Conservation (phyloP, 2,329 filamentous ascomycete genomes). For the Niveomyces coronatus region DNA sequence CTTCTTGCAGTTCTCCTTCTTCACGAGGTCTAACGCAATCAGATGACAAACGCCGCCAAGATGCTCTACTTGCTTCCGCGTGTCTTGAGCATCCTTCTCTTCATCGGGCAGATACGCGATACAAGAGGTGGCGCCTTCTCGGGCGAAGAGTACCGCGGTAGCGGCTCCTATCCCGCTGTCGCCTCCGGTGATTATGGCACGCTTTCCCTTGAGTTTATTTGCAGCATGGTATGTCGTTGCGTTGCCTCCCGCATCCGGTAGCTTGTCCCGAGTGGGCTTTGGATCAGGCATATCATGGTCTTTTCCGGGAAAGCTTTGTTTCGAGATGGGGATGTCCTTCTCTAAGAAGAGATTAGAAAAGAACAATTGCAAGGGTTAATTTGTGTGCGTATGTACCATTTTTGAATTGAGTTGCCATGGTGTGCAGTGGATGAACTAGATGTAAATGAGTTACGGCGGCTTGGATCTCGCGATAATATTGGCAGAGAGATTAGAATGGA, state of each 20-base stretch:
- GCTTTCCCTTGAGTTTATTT: constrained; percentile 65
- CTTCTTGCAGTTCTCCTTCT: constrained; percentile 57
- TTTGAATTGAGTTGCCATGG: constrained; percentile 14
- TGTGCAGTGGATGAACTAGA: too few relatives aligned
- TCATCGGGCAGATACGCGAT: constrained; percentile 69
- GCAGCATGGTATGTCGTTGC: constrained; percentile 64
- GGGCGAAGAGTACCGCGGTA: constrained; percentile 65
- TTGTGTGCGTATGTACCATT: constrained; percentile 9
- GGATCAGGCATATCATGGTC: constrained; percentile 39
- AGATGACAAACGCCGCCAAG: constrained; percentile 56
- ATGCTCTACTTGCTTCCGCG: constrained; percentile 58
- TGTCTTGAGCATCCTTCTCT: constrained; percentile 65
- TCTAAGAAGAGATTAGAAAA: not conserved
- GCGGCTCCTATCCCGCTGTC: constrained; percentile 72
- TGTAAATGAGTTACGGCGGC: too few relatives aligned
- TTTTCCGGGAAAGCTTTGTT: constrained; percentile 33
- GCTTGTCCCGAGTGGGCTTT: constrained; percentile 49
- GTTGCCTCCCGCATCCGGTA: constrained; percentile 58
- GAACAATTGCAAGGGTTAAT: too few relatives aligned
- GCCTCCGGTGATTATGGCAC: constrained; percentile 70
- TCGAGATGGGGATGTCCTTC: constrained; percentile 25
- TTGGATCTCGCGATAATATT: too few relatives aligned
- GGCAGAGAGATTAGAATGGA: too few relatives aligned
- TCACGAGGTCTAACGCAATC: constrained; percentile 53
- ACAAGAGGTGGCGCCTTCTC: constrained; percentile 66